Base-by-base conservation (phyloP, 352 stramenopile species). In the Phytophthora melonis region DNA sequence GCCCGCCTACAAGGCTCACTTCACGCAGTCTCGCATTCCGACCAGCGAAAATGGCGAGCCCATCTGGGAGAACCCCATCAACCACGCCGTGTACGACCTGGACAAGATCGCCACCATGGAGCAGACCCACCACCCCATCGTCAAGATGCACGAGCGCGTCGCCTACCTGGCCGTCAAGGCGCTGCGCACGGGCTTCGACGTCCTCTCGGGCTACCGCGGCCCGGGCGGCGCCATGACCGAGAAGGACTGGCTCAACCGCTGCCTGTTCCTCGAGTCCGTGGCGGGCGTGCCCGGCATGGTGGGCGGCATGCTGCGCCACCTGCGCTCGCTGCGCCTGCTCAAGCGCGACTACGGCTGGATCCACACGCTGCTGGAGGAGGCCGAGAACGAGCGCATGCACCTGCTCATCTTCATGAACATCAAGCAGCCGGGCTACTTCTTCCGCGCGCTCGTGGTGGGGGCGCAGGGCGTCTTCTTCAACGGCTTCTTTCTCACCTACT, bases 321-420 rank as follows among this genome's bases (percentile, higher is more conserved):
- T 98, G 53, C 81, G 80, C 3, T 97, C 89, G 16, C 68, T 98
- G 5, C 87, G 92, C 1, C 82, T 79, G 16, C 94, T 98, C 79
- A 76, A 82, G 30, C 87, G 93, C 19, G 93, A 98, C 83, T 92
- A 97, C 55, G 93, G 93, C 18, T 97, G 91, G 91, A 98, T 98
- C 79, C 82, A 95, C 77, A 94, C 93, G n/a, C 77, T 98, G 5
- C 79, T 98, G 1, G 94, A 98, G 62, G 94, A 98, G 65, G 93
- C 93, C n/a, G 94, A 98, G 81, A 98, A 98, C 80, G 94, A 98
- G 83, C 82, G 93, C 57, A 98, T 98, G 92, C 95, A 98, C 78
- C 70, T 98, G 36, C 80, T 98, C 41, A 96, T 96, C 70, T 97
- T 96, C 74, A 83, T 97, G 65, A 85, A 88, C 58, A 87, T 98